These are phyloP conservation scores for Candida verbasci DNA, from an alignment of 805 yeast genomes.

Conservation along the genomic window DNA sequence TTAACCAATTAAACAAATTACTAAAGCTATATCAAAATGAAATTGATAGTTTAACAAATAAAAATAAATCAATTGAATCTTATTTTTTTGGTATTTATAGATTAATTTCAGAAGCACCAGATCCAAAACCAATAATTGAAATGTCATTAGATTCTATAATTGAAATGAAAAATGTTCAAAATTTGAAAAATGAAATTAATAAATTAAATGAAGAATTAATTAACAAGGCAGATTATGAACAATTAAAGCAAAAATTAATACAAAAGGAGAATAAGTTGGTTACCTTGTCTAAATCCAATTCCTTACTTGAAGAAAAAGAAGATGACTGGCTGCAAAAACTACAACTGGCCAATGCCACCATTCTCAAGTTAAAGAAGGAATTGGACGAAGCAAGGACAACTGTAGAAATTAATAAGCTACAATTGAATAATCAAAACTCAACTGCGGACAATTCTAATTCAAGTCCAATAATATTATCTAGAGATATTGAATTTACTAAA, in stretches of 20 bases:
- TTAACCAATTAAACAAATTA: conserved; percentile 60
- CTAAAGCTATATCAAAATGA: conserved; percentile 81
- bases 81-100: conserved; percentile 73
- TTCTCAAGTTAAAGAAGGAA: conserved; percentile 48
- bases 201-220: conserved; percentile 55
- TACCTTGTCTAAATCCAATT: conserved; percentile 47
- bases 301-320: conserved; percentile 69
- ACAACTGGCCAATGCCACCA: conserved; percentile 44
- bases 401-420: conserved; percentile 61
- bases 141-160: conserved; percentile 61
- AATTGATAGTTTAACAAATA: conserved; percentile 74
- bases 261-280: conserved; percentile 60
- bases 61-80: conserved; percentile 70
- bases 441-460: conserved; percentile 33
- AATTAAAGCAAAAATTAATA: conserved; percentile 56
- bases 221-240: conserved; percentile 73
- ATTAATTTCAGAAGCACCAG: conserved; percentile 84
- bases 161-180: conserved; percentile 48
- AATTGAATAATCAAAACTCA: conserved; percentile 44
- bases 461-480: conserved; percentile 56
- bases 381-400: conserved; percentile 62
- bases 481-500: conserved; percentile 72
- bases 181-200: conserved; percentile 46
- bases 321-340: conserved; percentile 63
- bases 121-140: conserved; percentile 79